Conservation (phyloP, 2,329 filamentous ascomycete species). For the Fusarium mangiferae region DNA sequence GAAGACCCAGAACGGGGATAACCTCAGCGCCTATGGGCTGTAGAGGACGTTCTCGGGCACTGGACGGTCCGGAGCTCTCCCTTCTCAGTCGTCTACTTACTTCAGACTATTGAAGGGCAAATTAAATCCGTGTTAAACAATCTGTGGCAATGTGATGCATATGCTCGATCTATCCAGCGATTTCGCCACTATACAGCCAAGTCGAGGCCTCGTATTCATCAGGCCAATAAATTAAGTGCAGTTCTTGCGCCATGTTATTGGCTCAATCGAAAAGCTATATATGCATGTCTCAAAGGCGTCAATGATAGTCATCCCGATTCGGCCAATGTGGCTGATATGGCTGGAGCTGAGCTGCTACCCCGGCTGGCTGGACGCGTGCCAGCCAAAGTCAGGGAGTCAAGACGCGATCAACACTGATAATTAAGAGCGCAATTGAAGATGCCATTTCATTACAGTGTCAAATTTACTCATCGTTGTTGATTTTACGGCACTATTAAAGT, state of each 20-base stretch:
- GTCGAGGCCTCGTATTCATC: neutral
- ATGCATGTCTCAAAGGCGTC: neutral
- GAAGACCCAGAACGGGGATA: accelerated
- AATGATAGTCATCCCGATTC: neutral
- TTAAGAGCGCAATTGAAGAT: neutral
- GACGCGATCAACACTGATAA: too few relatives aligned
- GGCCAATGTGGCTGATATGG: neutral
- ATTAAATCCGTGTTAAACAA: accelerated
- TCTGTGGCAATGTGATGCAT: neutral
- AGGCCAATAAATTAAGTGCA: too few relatives aligned
- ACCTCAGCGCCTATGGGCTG: accelerated
- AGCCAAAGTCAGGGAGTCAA: neutral
- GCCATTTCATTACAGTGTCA: accelerated
- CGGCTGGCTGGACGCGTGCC: neutral
- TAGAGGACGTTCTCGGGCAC: accelerated
- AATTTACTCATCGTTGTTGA: accelerated
- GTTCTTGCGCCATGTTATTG: accelerated
- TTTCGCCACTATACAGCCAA: neutral
- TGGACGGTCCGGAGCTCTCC: neutral
- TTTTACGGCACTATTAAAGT: too few relatives aligned
- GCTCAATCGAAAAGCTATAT: neutral
- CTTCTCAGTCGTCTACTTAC: accelerated
- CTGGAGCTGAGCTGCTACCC: neutral
- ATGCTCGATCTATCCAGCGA: neutral
- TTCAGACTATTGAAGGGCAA: too few relatives aligned